Base-by-base conservation (phyloP, 139 green algal genomes). In the Picochlorum sp. region DNA sequence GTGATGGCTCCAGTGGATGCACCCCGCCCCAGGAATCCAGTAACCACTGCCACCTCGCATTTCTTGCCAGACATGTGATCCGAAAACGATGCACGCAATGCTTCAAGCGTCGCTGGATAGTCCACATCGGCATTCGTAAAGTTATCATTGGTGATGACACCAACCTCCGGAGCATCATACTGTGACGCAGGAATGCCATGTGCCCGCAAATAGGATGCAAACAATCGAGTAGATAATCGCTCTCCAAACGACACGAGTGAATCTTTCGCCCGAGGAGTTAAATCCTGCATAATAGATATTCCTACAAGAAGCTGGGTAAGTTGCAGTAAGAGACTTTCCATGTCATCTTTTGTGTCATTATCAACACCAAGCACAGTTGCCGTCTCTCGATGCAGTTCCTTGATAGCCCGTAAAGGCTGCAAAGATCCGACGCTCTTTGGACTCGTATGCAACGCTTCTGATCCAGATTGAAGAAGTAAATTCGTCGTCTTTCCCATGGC, bases 401-500 rank as follows among this genome's bases (percentile, higher is more conserved):
- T 73, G 54, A 97, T 84, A 7, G 71, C 73, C 81, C 68, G 73
- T 20, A 93, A 70, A 4, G 87, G 85, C 9, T 60, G 14, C 45
- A 92, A 68, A 10, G 68, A 34, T 7, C 58, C 10, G 3, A 96
- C 77, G 38, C 64, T 57, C 30, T 76, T 70, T 20, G 81, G 79
- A 18, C 45, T 8, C 0, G 70, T 80, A 2, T 37, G 61, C n/a
- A 97, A 74, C 5, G 91, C 88, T 60, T 87, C 70, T 13, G 88
- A 79, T 13, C 86, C 90, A 49, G 80, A 86, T 76, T 89, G 70
- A 20, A 99, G 76, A 62, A 99, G 83, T 67, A 92, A 73, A 73
- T 99, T 98, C 45, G 94, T 99, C 30, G 89, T 98, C 82, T 98
- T 98, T 63, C 94, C 94, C 94, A 99, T 99, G 6, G 94, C 94